phyloP scores from a whole-genome alignment of 306 rosid species.

The Vachellia collinsii region DNA sequence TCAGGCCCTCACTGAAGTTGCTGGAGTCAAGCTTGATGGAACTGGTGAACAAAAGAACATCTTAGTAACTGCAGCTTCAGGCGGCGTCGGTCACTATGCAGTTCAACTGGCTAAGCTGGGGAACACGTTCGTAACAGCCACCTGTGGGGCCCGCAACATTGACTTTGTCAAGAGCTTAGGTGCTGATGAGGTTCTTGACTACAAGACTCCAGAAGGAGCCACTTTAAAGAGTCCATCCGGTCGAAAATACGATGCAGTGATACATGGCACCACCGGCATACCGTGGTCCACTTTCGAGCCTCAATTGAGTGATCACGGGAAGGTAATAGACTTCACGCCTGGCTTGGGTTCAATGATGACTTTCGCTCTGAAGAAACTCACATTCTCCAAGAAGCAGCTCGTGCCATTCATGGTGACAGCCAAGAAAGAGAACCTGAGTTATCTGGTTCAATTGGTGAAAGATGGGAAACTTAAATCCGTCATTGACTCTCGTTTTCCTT shows the following conservation, averaged over 20 bases:
- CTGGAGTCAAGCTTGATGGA: no score
- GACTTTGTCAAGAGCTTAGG: no score
- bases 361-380: constrained; percentile 48
- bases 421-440: constrained; percentile 54
- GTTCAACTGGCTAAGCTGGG: no score
- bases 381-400: constrained; percentile 64
- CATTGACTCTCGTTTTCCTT: constrained; percentile 56
- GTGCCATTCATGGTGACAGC: constrained; percentile 40
- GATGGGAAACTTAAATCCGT: constrained; percentile 63
- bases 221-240: constrained; percentile 71
- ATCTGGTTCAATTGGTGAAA: constrained; percentile 51
- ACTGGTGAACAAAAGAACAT: no score
- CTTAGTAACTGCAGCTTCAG: no score
- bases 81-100: no score
- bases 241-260: constrained; percentile 60
- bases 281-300: constrained; percentile 69
- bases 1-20: no score
- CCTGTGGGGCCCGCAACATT: no score
- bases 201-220: constrained; percentile 63
- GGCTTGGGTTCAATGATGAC: constrained; percentile 32
- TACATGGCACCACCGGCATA: constrained; percentile 54
- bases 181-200: constrained; percentile 79
- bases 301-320: constrained; percentile 51
- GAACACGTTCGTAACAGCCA: no score
- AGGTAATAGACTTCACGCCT: constrained; percentile 64